Conservation (phyloP, 1,284 basidiomycete species). For the Rhizopogon parksii region DNA sequence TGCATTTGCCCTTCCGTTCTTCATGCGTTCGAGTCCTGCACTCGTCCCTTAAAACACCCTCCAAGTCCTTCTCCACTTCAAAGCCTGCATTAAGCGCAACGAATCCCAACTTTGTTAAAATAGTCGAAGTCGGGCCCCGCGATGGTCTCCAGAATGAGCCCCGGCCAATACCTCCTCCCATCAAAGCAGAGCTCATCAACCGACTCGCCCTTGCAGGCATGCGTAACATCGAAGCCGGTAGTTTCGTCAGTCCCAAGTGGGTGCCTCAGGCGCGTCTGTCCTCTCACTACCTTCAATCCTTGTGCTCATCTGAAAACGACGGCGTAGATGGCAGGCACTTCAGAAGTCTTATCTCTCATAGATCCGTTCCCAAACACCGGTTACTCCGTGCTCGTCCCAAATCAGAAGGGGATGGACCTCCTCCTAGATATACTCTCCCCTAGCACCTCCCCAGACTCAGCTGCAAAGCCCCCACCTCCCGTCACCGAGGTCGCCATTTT, state of each 20-base stretch:
- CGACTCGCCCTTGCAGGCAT: conserved; percentile 68
- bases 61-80: conserved; percentile 1
- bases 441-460: conserved; percentile 25
- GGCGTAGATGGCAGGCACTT: conserved; percentile 78
- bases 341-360: conserved; percentile 60
- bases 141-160: conserved; percentile 95
- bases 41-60: neutral
- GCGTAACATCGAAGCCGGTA: conserved; percentile 78
- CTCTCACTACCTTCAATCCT: neutral
- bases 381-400: conserved; percentile 85
- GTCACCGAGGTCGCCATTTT: conserved; percentile 89
- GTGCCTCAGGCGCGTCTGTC: conserved; percentile 73
- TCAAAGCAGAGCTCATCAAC: conserved; percentile 81
- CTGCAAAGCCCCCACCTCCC: conserved; percentile 33
- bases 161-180: conserved; percentile 59
- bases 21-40: neutral
- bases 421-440: conserved; percentile 49
- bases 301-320: neutral
- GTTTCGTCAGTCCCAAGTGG: conserved; percentile 91
- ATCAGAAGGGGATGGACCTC: conserved; percentile 69
- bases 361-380: conserved; percentile 48
- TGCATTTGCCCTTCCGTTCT: neutral
- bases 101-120: conserved; percentile 30
- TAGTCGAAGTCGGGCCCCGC: conserved; percentile 89
- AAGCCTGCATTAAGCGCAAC: neutral